Evolutionary conservation across 1,284 basidiomycete genomes (phyloP).

Genomic region (Kwoniella shivajii): DNA sequence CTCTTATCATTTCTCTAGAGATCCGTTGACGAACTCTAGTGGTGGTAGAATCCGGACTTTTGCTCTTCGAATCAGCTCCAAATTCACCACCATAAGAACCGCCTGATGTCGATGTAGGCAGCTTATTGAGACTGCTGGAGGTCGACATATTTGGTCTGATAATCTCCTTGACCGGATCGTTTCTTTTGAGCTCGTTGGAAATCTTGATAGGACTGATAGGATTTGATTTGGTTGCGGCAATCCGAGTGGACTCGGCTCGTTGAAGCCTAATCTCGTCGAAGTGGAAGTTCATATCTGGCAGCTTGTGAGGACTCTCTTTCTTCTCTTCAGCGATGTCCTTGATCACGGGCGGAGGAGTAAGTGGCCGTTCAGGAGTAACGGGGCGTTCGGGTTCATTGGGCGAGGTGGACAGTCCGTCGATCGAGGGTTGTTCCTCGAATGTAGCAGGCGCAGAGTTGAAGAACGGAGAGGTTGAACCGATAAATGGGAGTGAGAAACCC

Average conservation of each 20-base stretch:
- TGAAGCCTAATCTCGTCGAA: conserved; percentile 41
- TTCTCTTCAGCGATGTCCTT: conserved; percentile 5
- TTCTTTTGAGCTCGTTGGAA: conserved; percentile 1
- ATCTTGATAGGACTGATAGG: conserved; percentile 7
- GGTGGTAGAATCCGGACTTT: conserved; percentile 29
- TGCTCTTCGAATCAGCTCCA: conserved; percentile 12
- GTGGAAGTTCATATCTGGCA: conserved; percentile 46
- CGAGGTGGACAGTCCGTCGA: neutral
- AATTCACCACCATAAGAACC: conserved; percentile 17
- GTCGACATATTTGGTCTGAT: neutral
- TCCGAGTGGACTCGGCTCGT: conserved; percentile 9
- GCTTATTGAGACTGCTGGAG: neutral
- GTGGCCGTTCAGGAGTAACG: conserved; percentile 30
- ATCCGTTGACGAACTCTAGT: conserved; percentile 51
- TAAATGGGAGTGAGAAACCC: conserved; percentile 43
- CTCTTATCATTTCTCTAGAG: conserved; percentile 51
- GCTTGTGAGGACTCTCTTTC: conserved; percentile 44
- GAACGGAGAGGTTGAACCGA: conserved; percentile 42
- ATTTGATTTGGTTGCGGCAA: conserved; percentile 4
- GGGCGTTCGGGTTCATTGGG: neutral
- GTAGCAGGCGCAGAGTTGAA: conserved; percentile 17
- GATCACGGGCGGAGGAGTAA: conserved; percentile 42
- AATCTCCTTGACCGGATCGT: neutral
- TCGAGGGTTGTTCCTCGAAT: conserved; percentile 13
- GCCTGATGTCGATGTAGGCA: conserved; percentile 6